A percentile compares a stretch with the other conserved stretches of the same genome.
Evolutionary conservation across 2,329 filamentous ascomycete genomes (phyloP).

Genomic region (Coleophoma crateriformis): DNA sequence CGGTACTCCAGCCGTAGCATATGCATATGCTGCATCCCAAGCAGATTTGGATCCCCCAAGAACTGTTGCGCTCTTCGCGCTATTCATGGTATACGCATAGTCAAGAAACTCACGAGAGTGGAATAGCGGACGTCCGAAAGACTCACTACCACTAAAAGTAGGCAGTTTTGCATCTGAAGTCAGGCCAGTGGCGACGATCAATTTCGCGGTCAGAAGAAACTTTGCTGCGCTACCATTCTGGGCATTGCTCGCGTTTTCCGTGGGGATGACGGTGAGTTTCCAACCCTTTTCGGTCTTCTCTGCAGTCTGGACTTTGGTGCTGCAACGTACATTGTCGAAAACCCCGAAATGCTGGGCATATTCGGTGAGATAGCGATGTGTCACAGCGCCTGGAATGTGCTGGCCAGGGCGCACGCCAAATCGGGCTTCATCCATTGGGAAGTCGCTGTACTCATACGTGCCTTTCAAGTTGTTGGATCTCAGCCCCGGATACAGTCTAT

Average conservation of each 20-base stretch:
- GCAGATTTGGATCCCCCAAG: constrained; percentile 60
- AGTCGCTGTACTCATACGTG: constrained; percentile 69
- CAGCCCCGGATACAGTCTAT: constrained; percentile 62
- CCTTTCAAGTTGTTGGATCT: constrained; percentile 71
- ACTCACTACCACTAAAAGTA: constrained; percentile 37
- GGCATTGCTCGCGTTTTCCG: constrained; percentile 4
- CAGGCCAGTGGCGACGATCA: constrained; percentile 50
- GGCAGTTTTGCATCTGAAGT: constrained; percentile 46
- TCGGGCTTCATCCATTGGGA: constrained; percentile 56
- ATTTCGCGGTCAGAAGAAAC: constrained; percentile 33
- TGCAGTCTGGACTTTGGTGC: constrained; percentile 41
- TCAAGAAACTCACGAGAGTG: constrained; percentile 41
- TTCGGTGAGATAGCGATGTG: constrained; percentile 50
- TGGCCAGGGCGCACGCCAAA: constrained; percentile 41
- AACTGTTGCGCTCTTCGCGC: constrained; percentile 41
- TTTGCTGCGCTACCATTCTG: background rate
- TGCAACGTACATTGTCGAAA: constrained; percentile 37
- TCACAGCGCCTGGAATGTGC: constrained; percentile 50
- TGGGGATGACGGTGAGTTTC: constrained; percentile 27
- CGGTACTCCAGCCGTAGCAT: constrained; percentile 41
- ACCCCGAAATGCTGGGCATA: constrained; percentile 49
- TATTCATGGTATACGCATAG: constrained; percentile 33
- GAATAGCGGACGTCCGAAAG: constrained; percentile 41
- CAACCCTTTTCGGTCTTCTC: constrained; percentile 38
- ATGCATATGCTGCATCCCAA: constrained; percentile 60